Evolutionary conservation across 441 rosid genomes (phyloP).

Genomic region (Dalechampia spathulata): DNA sequence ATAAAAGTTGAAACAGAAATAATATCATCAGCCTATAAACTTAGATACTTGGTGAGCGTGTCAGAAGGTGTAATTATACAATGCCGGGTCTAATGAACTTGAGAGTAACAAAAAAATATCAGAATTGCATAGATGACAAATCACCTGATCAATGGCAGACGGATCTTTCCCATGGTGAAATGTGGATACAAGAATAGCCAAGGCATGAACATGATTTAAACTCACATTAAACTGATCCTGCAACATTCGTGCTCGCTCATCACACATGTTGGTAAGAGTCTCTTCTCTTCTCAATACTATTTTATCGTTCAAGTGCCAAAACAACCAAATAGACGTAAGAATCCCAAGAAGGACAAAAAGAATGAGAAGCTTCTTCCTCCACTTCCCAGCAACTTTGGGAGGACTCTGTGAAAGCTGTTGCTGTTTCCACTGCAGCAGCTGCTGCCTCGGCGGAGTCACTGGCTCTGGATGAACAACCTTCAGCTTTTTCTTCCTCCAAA

Average conservation of each 20-base stretch:
- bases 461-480: constrained; percentile 29
- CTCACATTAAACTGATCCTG: constrained; percentile 99
- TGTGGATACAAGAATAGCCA: constrained; percentile 94
- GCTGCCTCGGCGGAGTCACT: constrained; percentile 34
- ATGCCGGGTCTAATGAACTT: background rate
- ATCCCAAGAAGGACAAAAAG: constrained; percentile 52
- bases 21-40: constrained; percentile 1
- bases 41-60: background rate
- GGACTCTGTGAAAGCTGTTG: constrained; percentile 41
- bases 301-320: constrained; percentile 39
- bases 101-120: background rate
- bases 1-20: background rate
- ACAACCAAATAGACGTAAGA: constrained; percentile 55
- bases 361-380: constrained; percentile 68
- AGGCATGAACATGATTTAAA: constrained; percentile 94
- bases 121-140: constrained; percentile 10
- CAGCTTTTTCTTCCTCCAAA: constrained; percentile 26
- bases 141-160: constrained; percentile 94
- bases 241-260: constrained; percentile 91
- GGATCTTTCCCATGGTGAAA: constrained; percentile 97
- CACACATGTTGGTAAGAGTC: constrained; percentile 89
- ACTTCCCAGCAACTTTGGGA: constrained; percentile 55
- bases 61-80: no score
- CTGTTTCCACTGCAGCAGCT: constrained; percentile 43
- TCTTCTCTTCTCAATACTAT: constrained; percentile 44